Conservation (phyloP, 768 basidiomycete species). For the Kwoniella botswanensis region DNA sequence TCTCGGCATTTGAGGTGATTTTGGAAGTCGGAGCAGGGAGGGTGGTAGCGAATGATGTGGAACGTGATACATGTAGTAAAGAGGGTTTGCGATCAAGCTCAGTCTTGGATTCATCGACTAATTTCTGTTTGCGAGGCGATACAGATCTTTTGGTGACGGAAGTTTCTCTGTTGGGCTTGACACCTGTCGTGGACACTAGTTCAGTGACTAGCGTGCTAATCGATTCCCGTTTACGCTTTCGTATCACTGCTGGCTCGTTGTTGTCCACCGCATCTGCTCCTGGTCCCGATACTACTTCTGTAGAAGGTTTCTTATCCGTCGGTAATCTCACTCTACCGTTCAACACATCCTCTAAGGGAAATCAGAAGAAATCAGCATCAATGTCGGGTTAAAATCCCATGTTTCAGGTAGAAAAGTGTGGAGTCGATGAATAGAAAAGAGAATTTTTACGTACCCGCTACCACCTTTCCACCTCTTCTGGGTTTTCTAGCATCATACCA, state of each 20-base stretch:
- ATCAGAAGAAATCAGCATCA: background rate
- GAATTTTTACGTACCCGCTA: slow-evolving; percentile 32
- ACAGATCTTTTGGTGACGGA: background rate
- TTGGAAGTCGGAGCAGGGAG: slow-evolving; percentile 5
- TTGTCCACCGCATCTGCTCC: slow-evolving; percentile 16
- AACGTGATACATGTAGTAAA: slow-evolving; percentile 43
- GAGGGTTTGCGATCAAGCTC: slow-evolving; percentile 34
- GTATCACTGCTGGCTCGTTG: slow-evolving; percentile 45
- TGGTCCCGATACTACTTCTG: slow-evolving; percentile 16
- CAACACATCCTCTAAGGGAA: slow-evolving; percentile 41
- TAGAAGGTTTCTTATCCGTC: slow-evolving; percentile 7
- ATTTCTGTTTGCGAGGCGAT: background rate
- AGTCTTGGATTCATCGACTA: background rate
- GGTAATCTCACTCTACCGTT: slow-evolving; percentile 24
- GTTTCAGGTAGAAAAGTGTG: background rate
- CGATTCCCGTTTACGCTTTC: slow-evolving; percentile 42
- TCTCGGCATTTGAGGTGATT: background rate
- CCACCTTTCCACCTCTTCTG: slow-evolving; percentile 32
- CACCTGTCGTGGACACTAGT: slow-evolving; percentile 41
- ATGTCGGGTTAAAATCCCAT: background rate
- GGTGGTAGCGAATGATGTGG: slow-evolving; percentile 37
- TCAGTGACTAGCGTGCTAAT: slow-evolving; percentile 45
- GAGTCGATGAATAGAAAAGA: background rate
- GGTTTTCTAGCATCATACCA: slow-evolving; percentile 51
- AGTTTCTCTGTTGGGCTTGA: background rate